Percentiles rank a stretch among this genome's conserved stretches.
These are phyloP conservation scores for Cerrena zonata DNA, from an alignment of 1,284 basidiomycete species.

Conservation along the genomic window DNA sequence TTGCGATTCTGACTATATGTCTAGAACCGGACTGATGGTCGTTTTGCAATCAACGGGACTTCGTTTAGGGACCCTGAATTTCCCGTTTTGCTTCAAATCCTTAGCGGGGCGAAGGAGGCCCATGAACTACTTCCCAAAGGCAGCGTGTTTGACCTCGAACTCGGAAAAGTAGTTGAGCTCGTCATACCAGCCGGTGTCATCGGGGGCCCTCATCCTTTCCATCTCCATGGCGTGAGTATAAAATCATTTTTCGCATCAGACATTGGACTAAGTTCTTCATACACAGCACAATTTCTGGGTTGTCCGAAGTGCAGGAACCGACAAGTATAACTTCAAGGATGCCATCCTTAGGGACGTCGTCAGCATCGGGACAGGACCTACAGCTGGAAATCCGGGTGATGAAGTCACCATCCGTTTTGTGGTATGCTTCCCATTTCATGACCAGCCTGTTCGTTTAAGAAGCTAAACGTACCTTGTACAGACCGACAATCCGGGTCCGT, in stretches of 20 bases:
- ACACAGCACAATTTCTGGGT: no score
- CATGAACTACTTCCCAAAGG: slow-evolving; percentile 23
- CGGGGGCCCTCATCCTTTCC: slow-evolving; percentile 31
- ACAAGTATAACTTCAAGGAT: slow-evolving; percentile 31
- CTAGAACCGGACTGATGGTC: slow-evolving; percentile 15
- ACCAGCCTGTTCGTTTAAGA: no score
- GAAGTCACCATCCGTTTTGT: slow-evolving; percentile 18
- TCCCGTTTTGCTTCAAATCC: slow-evolving; percentile 29
- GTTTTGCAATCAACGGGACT: slow-evolving; percentile 8
- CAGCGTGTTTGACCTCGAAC: slow-evolving; percentile 20
- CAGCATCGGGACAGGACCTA: slow-evolving; percentile 11
- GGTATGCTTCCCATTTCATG: neutral
- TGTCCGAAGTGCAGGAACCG: no score
- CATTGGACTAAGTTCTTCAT: neutral
- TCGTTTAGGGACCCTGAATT: slow-evolving; percentile 18
- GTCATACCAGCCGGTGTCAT: slow-evolving; percentile 24
- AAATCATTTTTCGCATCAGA: slow-evolving; percentile 8
- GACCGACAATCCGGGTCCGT: slow-evolving; percentile 4
- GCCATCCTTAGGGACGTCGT: slow-evolving; percentile 23
- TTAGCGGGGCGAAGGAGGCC: slow-evolving; percentile 23
- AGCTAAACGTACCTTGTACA: neutral
- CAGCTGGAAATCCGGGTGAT: slow-evolving; percentile 6
- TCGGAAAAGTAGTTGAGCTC: slow-evolving; percentile 27
- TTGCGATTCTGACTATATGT: slow-evolving; percentile 6
- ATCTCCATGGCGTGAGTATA: slow-evolving; percentile 29